phyloP scores from a whole-genome alignment of 306 rosid genomes.

The Styphnolobium japonicum region DNA sequence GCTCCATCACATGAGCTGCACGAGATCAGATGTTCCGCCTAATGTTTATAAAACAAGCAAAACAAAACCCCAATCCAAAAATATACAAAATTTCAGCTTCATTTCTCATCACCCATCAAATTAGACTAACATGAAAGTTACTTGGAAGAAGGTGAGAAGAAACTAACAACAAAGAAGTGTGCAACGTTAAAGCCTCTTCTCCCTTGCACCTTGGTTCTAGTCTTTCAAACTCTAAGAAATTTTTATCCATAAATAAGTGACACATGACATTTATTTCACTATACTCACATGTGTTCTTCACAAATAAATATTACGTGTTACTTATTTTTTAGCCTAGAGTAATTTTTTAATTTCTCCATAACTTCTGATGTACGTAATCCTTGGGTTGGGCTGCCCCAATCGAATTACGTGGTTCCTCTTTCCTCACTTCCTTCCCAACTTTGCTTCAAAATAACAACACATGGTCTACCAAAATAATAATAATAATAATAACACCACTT shows the following conservation, averaged over 20 bases:
- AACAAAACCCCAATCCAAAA: neutral
- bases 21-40: constrained; percentile 15
- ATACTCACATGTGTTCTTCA: no score
- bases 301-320: no score
- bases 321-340: no score
- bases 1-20: constrained; percentile 31
- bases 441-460: neutral
- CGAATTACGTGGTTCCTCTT: constrained; percentile 21
- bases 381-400: no score
- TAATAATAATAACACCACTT: neutral
- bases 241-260: no score
- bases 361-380: no score
- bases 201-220: neutral
- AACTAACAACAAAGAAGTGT: neutral
- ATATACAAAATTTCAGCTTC: neutral
- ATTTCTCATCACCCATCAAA: constrained; percentile 8
- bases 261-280: no score
- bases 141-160: neutral
- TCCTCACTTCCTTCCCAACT: neutral
- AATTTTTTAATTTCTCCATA: no score
- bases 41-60: constrained; percentile 3
- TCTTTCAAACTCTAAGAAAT: no score
- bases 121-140: neutral
- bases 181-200: neutral
- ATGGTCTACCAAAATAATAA: no score